Percentiles rank a stretch among this genome's conserved stretches.
These are phyloP conservation scores for Dactylonectria macrodidyma DNA, from an alignment of 2,329 filamentous ascomycete genomes.

Conservation along the genomic window DNA sequence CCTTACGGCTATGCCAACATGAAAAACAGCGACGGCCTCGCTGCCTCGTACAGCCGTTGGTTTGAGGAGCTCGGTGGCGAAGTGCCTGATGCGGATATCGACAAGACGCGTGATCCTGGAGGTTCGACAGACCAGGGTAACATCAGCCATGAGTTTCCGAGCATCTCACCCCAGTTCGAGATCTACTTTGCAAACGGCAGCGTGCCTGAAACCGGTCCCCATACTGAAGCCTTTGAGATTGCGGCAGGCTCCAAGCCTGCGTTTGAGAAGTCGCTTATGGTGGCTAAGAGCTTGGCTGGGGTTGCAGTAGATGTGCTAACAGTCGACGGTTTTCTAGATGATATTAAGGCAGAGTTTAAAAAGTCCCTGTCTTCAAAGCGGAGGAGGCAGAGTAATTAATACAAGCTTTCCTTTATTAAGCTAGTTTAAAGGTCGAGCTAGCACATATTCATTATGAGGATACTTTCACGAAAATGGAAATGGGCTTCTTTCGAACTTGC, in stretches of 20 bases:
- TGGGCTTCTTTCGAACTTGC: too few species aligned
- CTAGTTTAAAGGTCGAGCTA: too few species aligned
- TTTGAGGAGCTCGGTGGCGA: conserved; percentile 43
- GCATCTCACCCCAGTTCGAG: conserved; percentile 46
- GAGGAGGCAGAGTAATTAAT: too few species aligned
- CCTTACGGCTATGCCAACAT: conserved; percentile 51
- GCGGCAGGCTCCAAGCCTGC: conserved; percentile 65
- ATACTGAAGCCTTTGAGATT: conserved; percentile 67
- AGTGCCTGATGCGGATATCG: conserved; percentile 43
- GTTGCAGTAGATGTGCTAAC: conserved; percentile 64
- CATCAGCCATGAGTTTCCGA: conserved; percentile 48
- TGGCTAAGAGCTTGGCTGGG: conserved; percentile 64
- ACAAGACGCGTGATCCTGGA: conserved; percentile 42
- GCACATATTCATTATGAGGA: too few species aligned
- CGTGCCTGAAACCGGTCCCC: conserved; percentile 56
- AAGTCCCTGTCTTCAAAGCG: conserved; percentile 20
- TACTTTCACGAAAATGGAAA: too few species aligned
- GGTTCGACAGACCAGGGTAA: conserved; percentile 50
- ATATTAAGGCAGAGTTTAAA: conserved; percentile 53
- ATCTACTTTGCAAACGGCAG: conserved; percentile 46
- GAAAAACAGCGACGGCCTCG: conserved; percentile 49
- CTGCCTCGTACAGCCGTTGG: conserved; percentile 41
- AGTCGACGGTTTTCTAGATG: conserved; percentile 57
- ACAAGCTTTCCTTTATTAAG: too few species aligned
- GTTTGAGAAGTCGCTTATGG: conserved; percentile 62